Evolutionary conservation across 2,329 filamentous ascomycete genomes (phyloP).

Genomic region (Thielaviopsis euricoi): DNA sequence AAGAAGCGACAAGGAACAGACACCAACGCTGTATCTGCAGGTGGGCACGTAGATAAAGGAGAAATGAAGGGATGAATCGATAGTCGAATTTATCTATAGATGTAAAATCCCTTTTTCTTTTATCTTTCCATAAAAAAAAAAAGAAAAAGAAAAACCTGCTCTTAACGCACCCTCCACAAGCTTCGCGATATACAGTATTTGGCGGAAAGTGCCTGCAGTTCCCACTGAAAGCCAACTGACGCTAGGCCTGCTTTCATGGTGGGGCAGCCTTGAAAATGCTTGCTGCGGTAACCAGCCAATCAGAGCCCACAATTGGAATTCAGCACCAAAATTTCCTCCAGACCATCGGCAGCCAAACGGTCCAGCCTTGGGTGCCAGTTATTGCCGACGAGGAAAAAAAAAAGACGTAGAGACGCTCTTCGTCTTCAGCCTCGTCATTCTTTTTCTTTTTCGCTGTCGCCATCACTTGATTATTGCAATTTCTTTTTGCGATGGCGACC

Average conservation of each 20-base stretch:
- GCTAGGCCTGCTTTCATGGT: not conserved
- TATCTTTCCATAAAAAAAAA: too few species aligned
- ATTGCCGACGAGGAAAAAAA: not conserved
- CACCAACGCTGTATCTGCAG: not conserved
- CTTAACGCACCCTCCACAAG: too few species aligned
- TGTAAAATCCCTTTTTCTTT: too few species aligned
- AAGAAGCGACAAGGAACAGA: not conserved
- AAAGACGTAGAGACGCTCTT: not conserved
- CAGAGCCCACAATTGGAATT: constrained; percentile 1
- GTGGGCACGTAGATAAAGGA: not conserved
- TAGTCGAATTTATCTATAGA: too few species aligned
- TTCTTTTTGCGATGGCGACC: constrained; percentile 7
- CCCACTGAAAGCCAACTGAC: not conserved
- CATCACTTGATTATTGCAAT: not conserved
- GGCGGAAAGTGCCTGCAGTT: not conserved
- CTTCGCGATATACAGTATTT: not conserved
- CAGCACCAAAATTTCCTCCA: constrained; percentile 10
- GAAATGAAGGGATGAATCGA: too few species aligned
- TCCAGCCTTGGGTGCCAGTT: not conserved
- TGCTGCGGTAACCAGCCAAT: constrained; percentile 5
- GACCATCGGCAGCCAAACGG: constrained; percentile 3
- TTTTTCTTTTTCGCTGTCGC: not conserved
- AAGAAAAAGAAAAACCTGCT: too few species aligned
- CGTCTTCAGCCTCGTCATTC: not conserved
- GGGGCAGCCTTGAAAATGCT: not conserved